Evolutionary conservation across 2,329 filamentous ascomycete genomes (phyloP).

Genomic region (Talaromyces sp.): DNA sequence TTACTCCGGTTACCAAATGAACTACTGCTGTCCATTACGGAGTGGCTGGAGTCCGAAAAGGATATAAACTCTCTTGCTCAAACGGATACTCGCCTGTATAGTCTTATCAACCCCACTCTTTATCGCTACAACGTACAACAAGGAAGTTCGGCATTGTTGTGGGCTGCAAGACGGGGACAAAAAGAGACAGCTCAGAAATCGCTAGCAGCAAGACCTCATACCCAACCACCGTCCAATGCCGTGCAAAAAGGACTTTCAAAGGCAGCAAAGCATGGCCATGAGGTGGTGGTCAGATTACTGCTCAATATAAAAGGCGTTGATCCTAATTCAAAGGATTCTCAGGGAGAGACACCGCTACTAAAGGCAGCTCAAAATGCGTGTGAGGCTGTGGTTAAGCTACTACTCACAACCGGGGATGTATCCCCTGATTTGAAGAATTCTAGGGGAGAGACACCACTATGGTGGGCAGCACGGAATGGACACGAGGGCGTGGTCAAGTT

Average conservation of each 20-base stretch:
- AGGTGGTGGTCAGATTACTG: neutral
- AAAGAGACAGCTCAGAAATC: neutral
- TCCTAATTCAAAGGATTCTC: neutral
- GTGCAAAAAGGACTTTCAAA: neutral
- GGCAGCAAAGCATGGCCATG: neutral
- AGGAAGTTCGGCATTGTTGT: neutral
- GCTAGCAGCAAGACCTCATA: neutral
- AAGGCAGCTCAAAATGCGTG: neutral
- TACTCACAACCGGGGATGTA: neutral
- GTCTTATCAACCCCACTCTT: neutral
- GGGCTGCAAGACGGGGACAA: constrained; percentile 5
- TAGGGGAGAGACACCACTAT: neutral
- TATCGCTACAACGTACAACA: neutral
- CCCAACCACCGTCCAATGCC: neutral
- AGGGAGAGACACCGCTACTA: constrained; percentile 3
- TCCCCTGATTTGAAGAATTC: neutral
- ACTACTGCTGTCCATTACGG: neutral
- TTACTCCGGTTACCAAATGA: constrained; percentile 1
- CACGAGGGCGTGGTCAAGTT: neutral
- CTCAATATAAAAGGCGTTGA: neutral
- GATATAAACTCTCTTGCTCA: constrained; percentile 1
- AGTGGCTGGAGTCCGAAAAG: neutral
- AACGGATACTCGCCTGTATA: neutral
- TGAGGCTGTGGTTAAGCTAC: neutral
- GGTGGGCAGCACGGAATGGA: constrained; percentile 1